Evolutionary conservation across 768 basidiomycete species (phyloP).

Genomic region (Boletus pseudo-olivaceus): DNA sequence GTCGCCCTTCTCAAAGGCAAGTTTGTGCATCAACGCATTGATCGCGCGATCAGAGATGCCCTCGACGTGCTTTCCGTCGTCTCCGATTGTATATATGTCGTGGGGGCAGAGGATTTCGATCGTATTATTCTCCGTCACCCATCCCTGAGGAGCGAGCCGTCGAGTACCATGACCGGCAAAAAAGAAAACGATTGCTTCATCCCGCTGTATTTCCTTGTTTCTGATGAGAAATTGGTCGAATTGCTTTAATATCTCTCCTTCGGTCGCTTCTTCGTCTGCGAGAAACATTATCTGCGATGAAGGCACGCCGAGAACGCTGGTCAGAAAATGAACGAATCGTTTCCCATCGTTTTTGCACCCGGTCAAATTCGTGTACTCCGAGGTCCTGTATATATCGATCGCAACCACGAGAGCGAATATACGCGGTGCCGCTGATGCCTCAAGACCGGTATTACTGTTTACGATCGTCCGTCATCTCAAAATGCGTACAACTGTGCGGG

Average conservation of each 20-base stretch:
- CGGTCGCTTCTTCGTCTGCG: conserved; percentile 12
- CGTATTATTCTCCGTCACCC: conserved; percentile 12
- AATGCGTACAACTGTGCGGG: background rate
- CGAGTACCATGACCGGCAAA: conserved; percentile 18
- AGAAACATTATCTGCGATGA: conserved; percentile 12
- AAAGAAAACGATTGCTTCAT: conserved; percentile 19
- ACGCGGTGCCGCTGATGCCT: conserved; percentile 1
- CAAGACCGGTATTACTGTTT: background rate
- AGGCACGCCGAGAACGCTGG: conserved; percentile 11
- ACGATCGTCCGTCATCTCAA: background rate
- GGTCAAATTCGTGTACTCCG: background rate
- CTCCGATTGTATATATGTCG: conserved; percentile 2
- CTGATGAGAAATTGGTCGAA: conserved; percentile 12
- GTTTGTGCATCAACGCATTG: conserved; percentile 9
- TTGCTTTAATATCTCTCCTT: background rate
- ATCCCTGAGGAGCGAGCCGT: conserved; percentile 10
- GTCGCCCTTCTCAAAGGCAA: conserved; percentile 17
- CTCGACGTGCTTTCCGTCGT: conserved; percentile 2
- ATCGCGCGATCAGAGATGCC: conserved; percentile 18
- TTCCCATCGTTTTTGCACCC: conserved; percentile 21
- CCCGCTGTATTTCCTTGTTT: conserved; percentile 5
- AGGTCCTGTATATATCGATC: conserved; percentile 10
- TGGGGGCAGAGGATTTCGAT: conserved; percentile 17
- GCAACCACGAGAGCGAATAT: conserved; percentile 19
- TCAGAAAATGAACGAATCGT: conserved; percentile 13